Evolutionary conservation across 495 filamentous ascomycete genomes (phyloP), one percentile per base, ranked within the genome.

Genomic region (Aspergillus mulundensis): DNA sequence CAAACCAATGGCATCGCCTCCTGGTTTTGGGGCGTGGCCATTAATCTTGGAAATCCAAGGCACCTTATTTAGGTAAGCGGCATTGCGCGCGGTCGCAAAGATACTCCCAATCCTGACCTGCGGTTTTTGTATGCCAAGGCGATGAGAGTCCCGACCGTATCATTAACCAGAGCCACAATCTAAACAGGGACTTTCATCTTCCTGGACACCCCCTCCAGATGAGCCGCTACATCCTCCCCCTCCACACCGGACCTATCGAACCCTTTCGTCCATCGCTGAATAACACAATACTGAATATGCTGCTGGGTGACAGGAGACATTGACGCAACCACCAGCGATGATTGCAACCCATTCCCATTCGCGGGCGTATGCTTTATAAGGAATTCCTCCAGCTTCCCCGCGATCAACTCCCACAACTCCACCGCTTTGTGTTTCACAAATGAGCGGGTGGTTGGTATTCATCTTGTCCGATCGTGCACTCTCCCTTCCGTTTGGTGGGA

Each of bases 241-340:
- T 96, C 92, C 32, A 96, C 92, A 10, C 91, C 93, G 19, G 82
- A 77, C 60, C 96, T 94, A 64, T 96, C 88, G 66, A 96, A 97
- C 11, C 90, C 90, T 73, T 97, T 97, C 38, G 93, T 97, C 93
- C 93, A 97, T 53, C 89, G 84, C 69, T 97, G 93, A 54, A 97
- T 75, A 36, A 95, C 77, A 44, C 93, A 93, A 63, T 93, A 86
- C 61, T 92, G 85, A 62, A 97, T 91, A 66, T 88, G 90, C 46
- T 88, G 79, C 68, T 96, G 93, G 10, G 87, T 88, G 20, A 90
- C 90, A 5, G 93, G 93, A 61, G 95, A 97, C 0, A 92, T 96
- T 70, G 96, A 97, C 19, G 93, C 96, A 69, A 97, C 96, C 60
- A 93, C 89, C 36, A 97, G 82, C 4, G 88, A 87, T 10, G 95